These are phyloP conservation scores for Rhizodiscina lignyota DNA, from an alignment of 495 filamentous ascomycete genomes.

Conservation along the genomic window DNA sequence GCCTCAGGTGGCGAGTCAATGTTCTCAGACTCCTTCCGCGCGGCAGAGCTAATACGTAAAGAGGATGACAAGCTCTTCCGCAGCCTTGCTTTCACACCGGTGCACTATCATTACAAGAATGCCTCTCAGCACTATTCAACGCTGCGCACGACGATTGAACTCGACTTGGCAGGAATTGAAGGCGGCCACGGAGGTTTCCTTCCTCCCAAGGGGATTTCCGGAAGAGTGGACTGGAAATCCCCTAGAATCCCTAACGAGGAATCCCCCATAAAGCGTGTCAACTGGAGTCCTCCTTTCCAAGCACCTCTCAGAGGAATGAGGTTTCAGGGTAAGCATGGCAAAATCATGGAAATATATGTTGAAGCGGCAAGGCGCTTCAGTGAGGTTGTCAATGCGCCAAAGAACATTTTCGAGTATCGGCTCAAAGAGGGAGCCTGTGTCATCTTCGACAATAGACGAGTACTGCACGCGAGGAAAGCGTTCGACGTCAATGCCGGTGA, in stretches of 20 bases:
- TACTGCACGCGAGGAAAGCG: conserved; percentile 58
- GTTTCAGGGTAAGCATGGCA: background rate
- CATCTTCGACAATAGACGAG: conserved; percentile 68
- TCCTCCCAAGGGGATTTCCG: too few relatives aligned
- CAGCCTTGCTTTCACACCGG: conserved; percentile 24
- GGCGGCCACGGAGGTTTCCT: too few relatives aligned
- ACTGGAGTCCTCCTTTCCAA: conserved; percentile 16
- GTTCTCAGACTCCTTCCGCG: conserved; percentile 56
- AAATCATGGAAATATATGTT: conserved; percentile 9
- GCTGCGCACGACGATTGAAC: conserved; percentile 35
- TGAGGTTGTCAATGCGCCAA: conserved; percentile 25
- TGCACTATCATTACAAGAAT: conserved; percentile 57
- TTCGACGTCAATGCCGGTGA: conserved; percentile 48
- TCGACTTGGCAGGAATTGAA: conserved; percentile 17
- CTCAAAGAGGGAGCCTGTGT: conserved; percentile 66
- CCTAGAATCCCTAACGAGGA: too few relatives aligned
- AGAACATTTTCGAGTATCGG: conserved; percentile 47
- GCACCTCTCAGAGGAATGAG: conserved; percentile 5
- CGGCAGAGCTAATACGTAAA: conserved; percentile 31
- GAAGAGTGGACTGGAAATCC: too few relatives aligned
- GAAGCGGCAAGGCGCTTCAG: conserved; percentile 30
- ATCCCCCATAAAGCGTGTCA: conserved; percentile 3
- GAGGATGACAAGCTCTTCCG: conserved; percentile 14
- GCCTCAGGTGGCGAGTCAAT: conserved; percentile 64
- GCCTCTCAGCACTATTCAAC: conserved; percentile 43